Evolutionary conservation across 176 grass and related monocot species (phyloP).

Genomic region (Elymus sibiricus): DNA sequence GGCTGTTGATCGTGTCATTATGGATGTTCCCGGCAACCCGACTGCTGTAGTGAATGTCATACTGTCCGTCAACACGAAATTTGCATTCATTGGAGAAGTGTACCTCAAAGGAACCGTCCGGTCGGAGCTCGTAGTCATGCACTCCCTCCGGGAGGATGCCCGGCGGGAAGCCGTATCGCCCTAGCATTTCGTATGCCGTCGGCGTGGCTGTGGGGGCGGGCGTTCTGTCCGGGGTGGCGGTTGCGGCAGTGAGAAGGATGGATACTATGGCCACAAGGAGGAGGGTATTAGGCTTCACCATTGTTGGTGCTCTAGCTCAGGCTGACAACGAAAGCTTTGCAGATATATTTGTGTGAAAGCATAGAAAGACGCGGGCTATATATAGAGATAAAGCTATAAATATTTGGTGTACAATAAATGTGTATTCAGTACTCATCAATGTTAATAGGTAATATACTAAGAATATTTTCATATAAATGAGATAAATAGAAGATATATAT

Average conservation of each 20-base stretch:
- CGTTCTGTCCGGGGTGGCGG: too few relatives aligned
- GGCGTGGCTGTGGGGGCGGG: not conserved
- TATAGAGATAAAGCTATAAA: not conserved
- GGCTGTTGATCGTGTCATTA: not conserved
- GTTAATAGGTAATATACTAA: not conserved
- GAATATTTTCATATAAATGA: not conserved
- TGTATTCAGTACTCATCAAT: not conserved
- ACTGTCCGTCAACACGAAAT: not conserved
- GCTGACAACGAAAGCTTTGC: not conserved
- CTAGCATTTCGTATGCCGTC: conserved; percentile 54
- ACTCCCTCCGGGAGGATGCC: conserved; percentile 54
- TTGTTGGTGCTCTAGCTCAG: not conserved
- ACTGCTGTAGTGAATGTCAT: not conserved
- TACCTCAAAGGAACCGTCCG: not conserved
- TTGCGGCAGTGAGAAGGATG: not conserved
- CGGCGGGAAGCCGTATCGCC: conserved; percentile 41
- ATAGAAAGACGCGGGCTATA: not conserved
- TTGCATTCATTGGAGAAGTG: not conserved
- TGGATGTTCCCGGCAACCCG: not conserved
- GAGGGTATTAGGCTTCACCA: not conserved
- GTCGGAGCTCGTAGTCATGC: not conserved
- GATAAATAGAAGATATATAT: not conserved
- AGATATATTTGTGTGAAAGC: not conserved
- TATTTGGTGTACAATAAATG: not conserved
- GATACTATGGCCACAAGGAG: not conserved